A percentile compares a stretch with the other conserved stretches of the same genome.
Evolutionary conservation across 1,139 yeast genomes (phyloP).

Genomic region (Sugiyamaella pinicola): DNA sequence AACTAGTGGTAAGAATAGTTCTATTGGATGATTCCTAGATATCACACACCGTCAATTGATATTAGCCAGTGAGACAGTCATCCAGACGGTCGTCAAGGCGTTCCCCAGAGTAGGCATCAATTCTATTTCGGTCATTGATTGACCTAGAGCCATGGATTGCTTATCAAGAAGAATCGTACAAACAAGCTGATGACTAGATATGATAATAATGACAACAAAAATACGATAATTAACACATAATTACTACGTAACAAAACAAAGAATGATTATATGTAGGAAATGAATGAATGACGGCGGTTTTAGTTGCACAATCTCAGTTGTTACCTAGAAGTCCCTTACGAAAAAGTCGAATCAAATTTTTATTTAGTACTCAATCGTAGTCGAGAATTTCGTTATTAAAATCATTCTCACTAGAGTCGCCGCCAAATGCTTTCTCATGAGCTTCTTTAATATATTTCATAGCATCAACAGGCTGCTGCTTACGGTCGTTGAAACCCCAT

Average conservation of each 20-base stretch:
- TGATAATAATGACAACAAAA: no score
- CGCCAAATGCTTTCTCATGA: slow-evolving; percentile 20
- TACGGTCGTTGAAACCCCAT: slow-evolving; percentile 21
- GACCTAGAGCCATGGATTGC: neutral
- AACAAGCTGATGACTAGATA: no score
- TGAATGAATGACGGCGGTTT: no score
- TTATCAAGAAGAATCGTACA: no score
- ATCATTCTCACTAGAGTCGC: slow-evolving; percentile 11
- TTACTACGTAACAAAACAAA: no score
- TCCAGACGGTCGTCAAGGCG: slow-evolving; percentile 3
- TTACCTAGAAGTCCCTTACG: no score
- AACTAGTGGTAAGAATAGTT: no score
- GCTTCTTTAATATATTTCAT: slow-evolving; percentile 17
- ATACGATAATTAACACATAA: no score
- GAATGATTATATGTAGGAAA: no score
- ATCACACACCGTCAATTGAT: slow-evolving; percentile 4
- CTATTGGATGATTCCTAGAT: slow-evolving; percentile 1
- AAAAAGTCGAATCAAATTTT: neutral
- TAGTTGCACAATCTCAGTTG: no score
- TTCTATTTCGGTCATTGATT: slow-evolving; percentile 4
- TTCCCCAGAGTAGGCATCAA: slow-evolving; percentile 7
- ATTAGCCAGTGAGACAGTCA: neutral
- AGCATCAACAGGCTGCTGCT: slow-evolving; percentile 15
- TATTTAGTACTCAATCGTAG: slow-evolving; percentile 16
- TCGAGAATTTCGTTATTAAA: slow-evolving; percentile 23